These are phyloP conservation scores for Fragaria iinumae DNA, from an alignment of 306 rosid species.

Conservation along the genomic window DNA sequence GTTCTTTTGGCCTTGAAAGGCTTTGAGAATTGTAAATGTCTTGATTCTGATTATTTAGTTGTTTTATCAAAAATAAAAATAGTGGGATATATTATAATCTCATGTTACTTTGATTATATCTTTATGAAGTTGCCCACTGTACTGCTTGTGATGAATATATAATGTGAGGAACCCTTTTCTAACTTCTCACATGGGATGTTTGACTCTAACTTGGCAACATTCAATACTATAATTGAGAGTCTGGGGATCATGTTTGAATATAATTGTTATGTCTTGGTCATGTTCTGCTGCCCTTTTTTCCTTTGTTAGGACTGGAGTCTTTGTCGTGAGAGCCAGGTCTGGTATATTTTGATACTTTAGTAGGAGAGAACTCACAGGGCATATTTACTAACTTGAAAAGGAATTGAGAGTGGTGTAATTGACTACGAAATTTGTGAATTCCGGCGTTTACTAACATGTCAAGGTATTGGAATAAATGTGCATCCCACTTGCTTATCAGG, in stretches of 20 bases:
- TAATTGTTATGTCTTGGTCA: background rate
- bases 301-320: background rate
- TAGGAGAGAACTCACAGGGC: background rate
- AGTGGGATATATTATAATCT: constrained; percentile 2
- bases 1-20: constrained; percentile 38
- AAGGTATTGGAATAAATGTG: too few relatives aligned
- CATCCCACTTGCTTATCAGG: too few relatives aligned
- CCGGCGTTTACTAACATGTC: too few relatives aligned
- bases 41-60: constrained; percentile 11
- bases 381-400: too few relatives aligned
- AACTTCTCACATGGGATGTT: constrained; percentile 26
- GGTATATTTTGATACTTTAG: background rate
- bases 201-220: constrained; percentile 13
- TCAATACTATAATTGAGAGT: background rate
- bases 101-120: background rate
- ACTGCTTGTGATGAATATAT: background rate
- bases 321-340: background rate
- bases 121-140: background rate
- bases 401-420: too few relatives aligned
- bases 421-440: too few relatives aligned
- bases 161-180: background rate
- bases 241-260: constrained; percentile 3
- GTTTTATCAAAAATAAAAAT: constrained; percentile 23
- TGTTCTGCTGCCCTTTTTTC: background rate
- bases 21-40: constrained; percentile 45